Conservation (phyloP, 73 alveolate genomes). For the Symbiodinium natans region DNA sequence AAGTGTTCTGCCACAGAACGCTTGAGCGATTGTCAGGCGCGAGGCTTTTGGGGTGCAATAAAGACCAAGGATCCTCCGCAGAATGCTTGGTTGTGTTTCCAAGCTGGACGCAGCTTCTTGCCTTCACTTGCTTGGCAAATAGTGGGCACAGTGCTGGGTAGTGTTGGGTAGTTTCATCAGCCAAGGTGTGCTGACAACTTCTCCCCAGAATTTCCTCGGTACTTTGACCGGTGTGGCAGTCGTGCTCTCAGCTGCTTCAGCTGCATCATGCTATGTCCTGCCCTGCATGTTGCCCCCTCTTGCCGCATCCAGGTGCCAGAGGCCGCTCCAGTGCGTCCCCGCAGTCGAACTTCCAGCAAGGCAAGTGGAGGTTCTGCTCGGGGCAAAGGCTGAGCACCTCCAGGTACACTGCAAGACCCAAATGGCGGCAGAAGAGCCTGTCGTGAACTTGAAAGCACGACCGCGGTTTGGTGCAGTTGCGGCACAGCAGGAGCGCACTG, state of each 20-base stretch:
- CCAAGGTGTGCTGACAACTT: constrained; percentile 51
- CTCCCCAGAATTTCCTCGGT: constrained; percentile 48
- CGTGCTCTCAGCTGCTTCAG: background rate
- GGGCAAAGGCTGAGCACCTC: constrained; percentile 7
- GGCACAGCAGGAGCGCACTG: too few relatives aligned
- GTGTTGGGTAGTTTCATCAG: too few relatives aligned
- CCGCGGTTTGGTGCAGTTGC: too few relatives aligned
- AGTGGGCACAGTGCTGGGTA: background rate
- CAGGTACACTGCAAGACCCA: too few relatives aligned
- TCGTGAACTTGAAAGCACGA: too few relatives aligned
- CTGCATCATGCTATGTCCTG: background rate
- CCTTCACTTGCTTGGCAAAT: background rate
- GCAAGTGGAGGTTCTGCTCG: background rate
- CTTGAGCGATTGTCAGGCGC: too few relatives aligned
- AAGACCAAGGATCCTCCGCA: constrained; percentile 70
- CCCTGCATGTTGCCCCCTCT: too few relatives aligned
- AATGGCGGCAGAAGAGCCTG: too few relatives aligned
- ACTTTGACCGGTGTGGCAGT: constrained; percentile 23
- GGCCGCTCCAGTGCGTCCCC: background rate
- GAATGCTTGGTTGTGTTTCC: constrained; percentile 75
- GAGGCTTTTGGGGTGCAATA: too few relatives aligned
- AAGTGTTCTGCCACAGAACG: too few relatives aligned
- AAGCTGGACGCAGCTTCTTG: constrained; percentile 55
- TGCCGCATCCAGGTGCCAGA: background rate
- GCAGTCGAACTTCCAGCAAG: constrained; percentile 6